phyloP scores from a whole-genome alignment of 1,284 basidiomycete genomes.

The Trametes hirsuta region DNA sequence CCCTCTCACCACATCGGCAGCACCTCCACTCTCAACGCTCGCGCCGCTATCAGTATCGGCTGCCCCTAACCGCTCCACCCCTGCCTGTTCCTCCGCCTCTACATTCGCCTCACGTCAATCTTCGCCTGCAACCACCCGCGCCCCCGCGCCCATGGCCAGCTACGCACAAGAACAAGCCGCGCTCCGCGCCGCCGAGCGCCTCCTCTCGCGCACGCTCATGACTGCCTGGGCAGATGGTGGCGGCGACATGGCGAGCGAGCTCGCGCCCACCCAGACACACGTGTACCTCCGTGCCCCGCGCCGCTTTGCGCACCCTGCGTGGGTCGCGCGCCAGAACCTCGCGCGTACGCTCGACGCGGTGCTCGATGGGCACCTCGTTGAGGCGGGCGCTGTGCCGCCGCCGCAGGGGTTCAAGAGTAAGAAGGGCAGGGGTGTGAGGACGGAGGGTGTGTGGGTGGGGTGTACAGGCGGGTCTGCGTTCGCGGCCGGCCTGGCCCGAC shows the following conservation, averaged over 20 bases:
- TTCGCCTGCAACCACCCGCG: background rate
- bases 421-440: constrained; percentile 34
- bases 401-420: constrained; percentile 18
- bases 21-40: background rate
- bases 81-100: too few relatives aligned
- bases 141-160: constrained; percentile 27
- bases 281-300: constrained; percentile 72
- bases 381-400: constrained; percentile 15
- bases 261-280: constrained; percentile 70
- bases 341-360: constrained; percentile 35
- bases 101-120: constrained; percentile 4
- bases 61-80: constrained; percentile 1
- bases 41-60: background rate
- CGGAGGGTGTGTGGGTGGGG: constrained; percentile 65
- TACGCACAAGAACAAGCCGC: constrained; percentile 51
- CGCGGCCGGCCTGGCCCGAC: constrained; percentile 10
- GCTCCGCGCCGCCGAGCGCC: constrained; percentile 57
- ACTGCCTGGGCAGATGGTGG: constrained; percentile 55
- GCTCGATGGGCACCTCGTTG: constrained; percentile 45
- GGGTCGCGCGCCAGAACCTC: constrained; percentile 71
- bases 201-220: constrained; percentile 65
- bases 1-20: background rate
- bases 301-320: constrained; percentile 69
- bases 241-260: constrained; percentile 61
- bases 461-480: constrained; percentile 32